A percentile compares a stretch with the other conserved stretches of the same genome.
These are phyloP conservation scores for Hericium coralloides DNA, from an alignment of 768 basidiomycete species.

Conservation along the genomic window DNA sequence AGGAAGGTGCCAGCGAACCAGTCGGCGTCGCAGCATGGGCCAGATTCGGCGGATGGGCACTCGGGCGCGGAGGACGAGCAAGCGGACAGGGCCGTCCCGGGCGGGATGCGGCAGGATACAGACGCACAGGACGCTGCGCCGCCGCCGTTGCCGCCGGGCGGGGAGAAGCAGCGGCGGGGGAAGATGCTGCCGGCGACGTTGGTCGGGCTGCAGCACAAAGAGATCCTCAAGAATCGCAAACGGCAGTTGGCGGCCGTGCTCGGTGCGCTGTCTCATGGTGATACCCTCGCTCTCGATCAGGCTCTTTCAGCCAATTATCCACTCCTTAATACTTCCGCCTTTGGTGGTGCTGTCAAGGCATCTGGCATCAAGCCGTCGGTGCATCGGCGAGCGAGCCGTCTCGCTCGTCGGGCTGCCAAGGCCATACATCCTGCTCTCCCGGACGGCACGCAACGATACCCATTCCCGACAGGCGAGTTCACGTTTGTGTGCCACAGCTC, in stretches of 20 bases:
- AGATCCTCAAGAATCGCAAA: slow-evolving; percentile 58
- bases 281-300: slow-evolving; percentile 70
- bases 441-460: slow-evolving; percentile 23
- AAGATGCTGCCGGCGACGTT: slow-evolving; percentile 52
- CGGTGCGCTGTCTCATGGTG: slow-evolving; percentile 55
- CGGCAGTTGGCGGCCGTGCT: slow-evolving; percentile 64
- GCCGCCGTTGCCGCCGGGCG: background rate
- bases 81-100: slow-evolving; percentile 20
- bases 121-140: background rate
- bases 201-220: slow-evolving; percentile 69
- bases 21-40: slow-evolving; percentile 31
- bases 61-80: slow-evolving; percentile 37
- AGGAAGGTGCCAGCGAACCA: slow-evolving; percentile 72
- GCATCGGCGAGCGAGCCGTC: slow-evolving; percentile 41
- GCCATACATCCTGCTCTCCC: slow-evolving; percentile 30
- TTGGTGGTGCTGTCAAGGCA: background rate
- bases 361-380: slow-evolving; percentile 33
- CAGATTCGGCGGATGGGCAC: slow-evolving; percentile 30
- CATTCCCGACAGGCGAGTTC: slow-evolving; percentile 46
- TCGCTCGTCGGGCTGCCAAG: slow-evolving; percentile 35
- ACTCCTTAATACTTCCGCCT: slow-evolving; percentile 11
- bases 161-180: slow-evolving; percentile 22
- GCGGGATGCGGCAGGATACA: slow-evolving; percentile 18
- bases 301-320: slow-evolving; percentile 47
- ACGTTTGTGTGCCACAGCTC: slow-evolving; percentile 52